Evolutionary conservation across 1,139 yeast genomes (phyloP).

Genomic region (Scheffersomyces titani): DNA sequence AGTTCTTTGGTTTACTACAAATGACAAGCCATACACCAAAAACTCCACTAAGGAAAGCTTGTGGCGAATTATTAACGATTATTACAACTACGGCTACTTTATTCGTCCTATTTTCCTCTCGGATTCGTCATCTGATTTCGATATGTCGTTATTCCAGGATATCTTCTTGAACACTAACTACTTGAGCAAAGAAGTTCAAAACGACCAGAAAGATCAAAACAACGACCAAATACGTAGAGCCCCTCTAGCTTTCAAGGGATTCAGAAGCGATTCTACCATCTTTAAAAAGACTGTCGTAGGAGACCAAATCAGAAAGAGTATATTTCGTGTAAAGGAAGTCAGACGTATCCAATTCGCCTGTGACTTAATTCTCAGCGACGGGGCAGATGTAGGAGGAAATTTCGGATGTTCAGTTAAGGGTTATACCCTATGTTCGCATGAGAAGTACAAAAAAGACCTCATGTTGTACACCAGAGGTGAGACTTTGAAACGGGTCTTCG

Average conservation of each 20-base stretch:
- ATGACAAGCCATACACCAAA: constrained; percentile 37
- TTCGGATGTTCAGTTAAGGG: constrained; percentile 72
- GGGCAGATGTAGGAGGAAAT: constrained; percentile 36
- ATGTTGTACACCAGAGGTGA: constrained; percentile 54
- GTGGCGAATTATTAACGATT: constrained; percentile 62
- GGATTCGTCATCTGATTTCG: constrained; percentile 30
- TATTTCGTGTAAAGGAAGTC: constrained; percentile 60
- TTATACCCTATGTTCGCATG: constrained; percentile 60
- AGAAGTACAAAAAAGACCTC: constrained; percentile 42
- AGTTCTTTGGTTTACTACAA: constrained; percentile 45
- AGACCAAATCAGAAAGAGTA: constrained; percentile 46
- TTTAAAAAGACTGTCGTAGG: constrained; percentile 41
- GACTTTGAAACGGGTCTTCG: constrained; percentile 52
- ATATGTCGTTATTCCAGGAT: constrained; percentile 57
- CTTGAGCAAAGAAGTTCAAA: constrained; percentile 14
- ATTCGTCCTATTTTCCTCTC: constrained; percentile 65
- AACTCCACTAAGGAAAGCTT: constrained; percentile 38
- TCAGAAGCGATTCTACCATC: constrained; percentile 9
- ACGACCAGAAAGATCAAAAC: constrained; percentile 9
- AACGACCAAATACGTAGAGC: constrained; percentile 5
- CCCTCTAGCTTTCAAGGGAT: constrained; percentile 5
- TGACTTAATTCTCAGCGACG: constrained; percentile 48
- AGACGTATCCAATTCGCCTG: constrained; percentile 65
- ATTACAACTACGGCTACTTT: constrained; percentile 15
- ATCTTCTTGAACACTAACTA: constrained; percentile 49